These are phyloP conservation scores for Chlorella vulgaris DNA, from an alignment of 139 green algal genomes.

Conservation along the genomic window DNA sequence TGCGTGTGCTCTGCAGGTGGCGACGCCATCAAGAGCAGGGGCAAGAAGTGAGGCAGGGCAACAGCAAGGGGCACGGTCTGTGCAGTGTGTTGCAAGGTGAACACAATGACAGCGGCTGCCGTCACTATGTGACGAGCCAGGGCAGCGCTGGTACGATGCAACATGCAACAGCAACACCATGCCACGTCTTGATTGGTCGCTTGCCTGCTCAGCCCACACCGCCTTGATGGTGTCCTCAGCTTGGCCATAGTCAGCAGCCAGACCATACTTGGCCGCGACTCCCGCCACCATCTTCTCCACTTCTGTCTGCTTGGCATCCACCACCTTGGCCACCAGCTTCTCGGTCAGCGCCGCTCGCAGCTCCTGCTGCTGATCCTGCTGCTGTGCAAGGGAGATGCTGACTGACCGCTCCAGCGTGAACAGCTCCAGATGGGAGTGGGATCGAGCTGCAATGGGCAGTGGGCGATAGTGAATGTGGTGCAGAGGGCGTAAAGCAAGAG, in stretches of 20 bases:
- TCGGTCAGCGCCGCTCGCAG: constrained; percentile 4
- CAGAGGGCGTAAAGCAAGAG: no score
- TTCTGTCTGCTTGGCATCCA: constrained; percentile 19
- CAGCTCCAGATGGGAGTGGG: constrained; percentile 15
- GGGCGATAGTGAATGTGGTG: no score
- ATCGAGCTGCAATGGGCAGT: constrained; percentile 12
- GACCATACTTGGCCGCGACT: constrained; percentile 21
- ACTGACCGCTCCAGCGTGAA: background rate
- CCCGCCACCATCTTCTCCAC: constrained; percentile 13
- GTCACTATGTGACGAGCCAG: no score
- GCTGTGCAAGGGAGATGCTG: background rate
- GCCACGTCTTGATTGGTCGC: background rate
- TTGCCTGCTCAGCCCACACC: constrained; percentile 23
- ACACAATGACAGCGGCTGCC: no score
- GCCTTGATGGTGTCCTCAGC: constrained; percentile 30
- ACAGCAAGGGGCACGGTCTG: no score
- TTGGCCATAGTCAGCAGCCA: constrained; percentile 25
- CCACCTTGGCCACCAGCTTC: constrained; percentile 7
- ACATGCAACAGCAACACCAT: background rate
- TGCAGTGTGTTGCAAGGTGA: no score
- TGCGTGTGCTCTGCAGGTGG: no score
- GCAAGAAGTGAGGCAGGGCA: no score
- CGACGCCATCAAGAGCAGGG: no score
- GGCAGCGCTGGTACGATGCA: no score
- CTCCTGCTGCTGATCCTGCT: background rate